phyloP scores from a whole-genome alignment of 495 filamentous ascomycete genomes.

The Xylaria acuta region DNA sequence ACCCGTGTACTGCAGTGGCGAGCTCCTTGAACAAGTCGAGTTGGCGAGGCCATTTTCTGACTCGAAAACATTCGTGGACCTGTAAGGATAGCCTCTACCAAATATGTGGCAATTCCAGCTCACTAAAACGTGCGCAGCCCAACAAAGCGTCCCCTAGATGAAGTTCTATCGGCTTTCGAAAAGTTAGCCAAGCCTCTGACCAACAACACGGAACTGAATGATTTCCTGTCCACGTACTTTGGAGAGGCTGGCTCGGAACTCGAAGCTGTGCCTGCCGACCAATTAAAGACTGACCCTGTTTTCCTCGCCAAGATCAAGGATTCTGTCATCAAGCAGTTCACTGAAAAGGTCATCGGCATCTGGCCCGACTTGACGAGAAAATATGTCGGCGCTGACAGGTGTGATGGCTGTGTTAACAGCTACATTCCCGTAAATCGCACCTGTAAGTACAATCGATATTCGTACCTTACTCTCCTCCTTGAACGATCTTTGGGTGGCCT shows the following conservation, averaged over 20 bases:
- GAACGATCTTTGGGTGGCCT: background rate
- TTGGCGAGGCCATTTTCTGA: slow-evolving; percentile 55
- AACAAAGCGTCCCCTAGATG: slow-evolving; percentile 50
- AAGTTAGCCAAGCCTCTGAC: slow-evolving; percentile 51
- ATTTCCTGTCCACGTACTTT: slow-evolving; percentile 53
- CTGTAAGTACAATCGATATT: slow-evolving; percentile 12
- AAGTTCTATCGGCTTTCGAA: slow-evolving; percentile 52
- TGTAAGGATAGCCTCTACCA: slow-evolving; percentile 44
- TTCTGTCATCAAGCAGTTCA: slow-evolving; percentile 52
- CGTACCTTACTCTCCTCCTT: background rate
- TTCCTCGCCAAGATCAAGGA: slow-evolving; percentile 54
- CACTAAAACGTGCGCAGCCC: slow-evolving; percentile 44
- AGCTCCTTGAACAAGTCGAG: slow-evolving; percentile 55
- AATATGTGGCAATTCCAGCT: background rate
- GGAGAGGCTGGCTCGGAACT: slow-evolving; percentile 55
- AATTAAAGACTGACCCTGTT: slow-evolving; percentile 48
- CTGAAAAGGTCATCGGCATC: slow-evolving; percentile 55
- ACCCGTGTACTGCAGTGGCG: slow-evolving; percentile 56
- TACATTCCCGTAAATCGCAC: slow-evolving; percentile 60
- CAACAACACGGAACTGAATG: slow-evolving; percentile 56
- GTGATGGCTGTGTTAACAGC: slow-evolving; percentile 53
- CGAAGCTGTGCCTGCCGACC: slow-evolving; percentile 45
- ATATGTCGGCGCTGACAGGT: slow-evolving; percentile 50
- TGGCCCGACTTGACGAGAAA: slow-evolving; percentile 58
- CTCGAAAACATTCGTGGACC: slow-evolving; percentile 60